These are phyloP conservation scores for Tirmania nivea DNA, from an alignment of 495 filamentous ascomycete genomes.

Conservation along the genomic window DNA sequence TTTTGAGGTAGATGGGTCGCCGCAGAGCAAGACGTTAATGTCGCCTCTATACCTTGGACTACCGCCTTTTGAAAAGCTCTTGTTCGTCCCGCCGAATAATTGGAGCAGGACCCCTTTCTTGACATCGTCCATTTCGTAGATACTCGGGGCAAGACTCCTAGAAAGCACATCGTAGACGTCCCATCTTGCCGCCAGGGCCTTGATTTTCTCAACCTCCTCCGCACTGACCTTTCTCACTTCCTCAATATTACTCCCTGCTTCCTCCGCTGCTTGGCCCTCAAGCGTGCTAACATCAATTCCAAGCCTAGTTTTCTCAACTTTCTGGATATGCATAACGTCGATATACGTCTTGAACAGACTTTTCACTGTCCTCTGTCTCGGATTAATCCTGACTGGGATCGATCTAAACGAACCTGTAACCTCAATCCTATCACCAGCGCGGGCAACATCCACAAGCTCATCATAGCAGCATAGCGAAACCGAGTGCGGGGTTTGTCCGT, in stretches of 20 bases:
- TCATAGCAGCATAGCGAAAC: conserved; percentile 93
- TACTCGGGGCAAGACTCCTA: conserved; percentile 75
- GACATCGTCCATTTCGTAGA: conserved; percentile 97
- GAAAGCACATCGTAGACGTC: conserved; percentile 91
- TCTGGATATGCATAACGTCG: conserved; percentile 86
- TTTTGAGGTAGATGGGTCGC: conserved; percentile 95
- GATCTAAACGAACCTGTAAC: conserved; percentile 93
- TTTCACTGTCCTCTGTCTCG: conserved; percentile 78
- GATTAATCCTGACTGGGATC: conserved; percentile 86
- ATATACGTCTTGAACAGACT: conserved; percentile 94
- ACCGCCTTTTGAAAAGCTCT: conserved; percentile 88
- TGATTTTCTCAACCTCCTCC: conserved; percentile 86
- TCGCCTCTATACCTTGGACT: conserved; percentile 90
- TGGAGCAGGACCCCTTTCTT: conserved; percentile 96
- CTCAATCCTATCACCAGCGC: conserved; percentile 88
- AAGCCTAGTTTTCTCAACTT: conserved; percentile 82
- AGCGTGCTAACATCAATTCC: conserved; percentile 79
- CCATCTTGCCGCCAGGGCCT: conserved; percentile 49
- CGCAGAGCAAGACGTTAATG: conserved; percentile 91
- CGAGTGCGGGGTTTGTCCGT: conserved; percentile 94
- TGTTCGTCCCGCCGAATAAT: conserved; percentile 96
- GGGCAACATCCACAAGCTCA: conserved; percentile 91
- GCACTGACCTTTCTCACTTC: conserved; percentile 63
- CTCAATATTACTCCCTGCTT: conserved; percentile 50
- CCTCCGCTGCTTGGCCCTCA: conserved; percentile 61